Evolutionary conservation across 352 stramenopile genomes (phyloP).

Genomic region (Pythium coloratum): DNA sequence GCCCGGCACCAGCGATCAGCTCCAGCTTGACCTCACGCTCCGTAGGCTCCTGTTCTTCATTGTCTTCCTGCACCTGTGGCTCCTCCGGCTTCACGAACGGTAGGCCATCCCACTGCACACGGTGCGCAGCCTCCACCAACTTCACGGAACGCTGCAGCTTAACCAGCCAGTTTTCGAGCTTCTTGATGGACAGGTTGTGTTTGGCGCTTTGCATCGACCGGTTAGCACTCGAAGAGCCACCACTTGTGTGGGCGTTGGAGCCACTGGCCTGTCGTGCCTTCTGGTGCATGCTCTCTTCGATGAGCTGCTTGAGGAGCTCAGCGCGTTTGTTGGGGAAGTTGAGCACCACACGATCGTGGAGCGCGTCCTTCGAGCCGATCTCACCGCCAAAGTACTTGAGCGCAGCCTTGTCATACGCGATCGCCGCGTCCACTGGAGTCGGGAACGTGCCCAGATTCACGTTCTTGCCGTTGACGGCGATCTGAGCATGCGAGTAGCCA

Average conservation of each 20-base stretch:
- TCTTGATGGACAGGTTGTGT: constrained; percentile 77
- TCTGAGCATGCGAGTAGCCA: constrained; percentile 77
- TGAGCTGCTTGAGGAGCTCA: constrained; percentile 57
- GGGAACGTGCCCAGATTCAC: constrained; percentile 76
- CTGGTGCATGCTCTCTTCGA: constrained; percentile 65
- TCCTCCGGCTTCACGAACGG: constrained; percentile 32
- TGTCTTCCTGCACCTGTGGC: constrained; percentile 14
- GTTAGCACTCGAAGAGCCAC: constrained; percentile 10
- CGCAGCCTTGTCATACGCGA: constrained; percentile 82
- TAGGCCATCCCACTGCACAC: constrained; percentile 63
- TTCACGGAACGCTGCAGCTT: constrained; percentile 75
- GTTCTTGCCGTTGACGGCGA: constrained; percentile 76
- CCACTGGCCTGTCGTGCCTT: constrained; percentile 30
- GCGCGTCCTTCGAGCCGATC: constrained; percentile 38
- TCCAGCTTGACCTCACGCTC: constrained; percentile 27
- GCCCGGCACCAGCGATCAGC: constrained; percentile 51
- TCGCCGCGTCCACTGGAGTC: constrained; percentile 62
- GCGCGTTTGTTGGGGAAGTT: constrained; percentile 76
- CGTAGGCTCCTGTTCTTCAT: constrained; percentile 40
- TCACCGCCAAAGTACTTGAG: constrained; percentile 71
- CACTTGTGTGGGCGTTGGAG: background rate
- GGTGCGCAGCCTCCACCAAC: constrained; percentile 73
- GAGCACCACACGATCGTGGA: constrained; percentile 53
- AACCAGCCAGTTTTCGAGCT: constrained; percentile 72
- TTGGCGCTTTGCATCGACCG: constrained; percentile 67